These are phyloP conservation scores for Coccinonectria pachysandricola DNA, from an alignment of 2,329 filamentous ascomycete genomes.

Conservation along the genomic window DNA sequence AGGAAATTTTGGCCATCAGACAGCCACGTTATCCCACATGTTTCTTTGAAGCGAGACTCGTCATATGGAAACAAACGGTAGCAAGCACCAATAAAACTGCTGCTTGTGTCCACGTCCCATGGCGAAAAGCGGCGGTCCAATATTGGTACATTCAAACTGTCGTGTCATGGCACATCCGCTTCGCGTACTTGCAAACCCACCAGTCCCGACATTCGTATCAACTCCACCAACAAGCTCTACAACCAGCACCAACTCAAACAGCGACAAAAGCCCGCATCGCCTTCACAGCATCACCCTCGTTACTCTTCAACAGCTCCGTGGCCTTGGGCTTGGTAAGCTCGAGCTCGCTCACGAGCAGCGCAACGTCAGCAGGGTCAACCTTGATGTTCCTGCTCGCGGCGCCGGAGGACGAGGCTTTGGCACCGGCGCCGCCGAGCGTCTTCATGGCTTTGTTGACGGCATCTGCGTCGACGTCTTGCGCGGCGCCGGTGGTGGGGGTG, in stretches of 20 bases:
- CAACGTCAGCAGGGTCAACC: slow-evolving; percentile 62
- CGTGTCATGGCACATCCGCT: no score
- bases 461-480: slow-evolving; percentile 55
- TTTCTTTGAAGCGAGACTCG: no score
- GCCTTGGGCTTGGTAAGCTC: slow-evolving; percentile 63
- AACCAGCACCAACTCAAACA: slow-evolving; percentile 10
- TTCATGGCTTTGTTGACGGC: slow-evolving; percentile 65
- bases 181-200: no score
- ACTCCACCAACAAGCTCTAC: no score
- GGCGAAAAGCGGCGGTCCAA: no score
- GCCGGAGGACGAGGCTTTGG: slow-evolving; percentile 15
- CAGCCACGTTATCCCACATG: no score
- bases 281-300: slow-evolving; percentile 59
- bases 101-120: no score
- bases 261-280: slow-evolving; percentile 51
- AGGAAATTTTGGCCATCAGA: no score
- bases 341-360: slow-evolving; percentile 60
- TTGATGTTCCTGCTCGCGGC: slow-evolving; percentile 53
- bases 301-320: slow-evolving; percentile 60
- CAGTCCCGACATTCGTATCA: no score
- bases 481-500: slow-evolving; percentile 29
- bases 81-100: no score
- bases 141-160: no score
- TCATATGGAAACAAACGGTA: no score
- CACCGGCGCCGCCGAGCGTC: slow-evolving; percentile 36